These are phyloP conservation scores for Podila verticillata DNA, from an alignment of 192 early-diverging fungal genomes.

Conservation along the genomic window DNA sequence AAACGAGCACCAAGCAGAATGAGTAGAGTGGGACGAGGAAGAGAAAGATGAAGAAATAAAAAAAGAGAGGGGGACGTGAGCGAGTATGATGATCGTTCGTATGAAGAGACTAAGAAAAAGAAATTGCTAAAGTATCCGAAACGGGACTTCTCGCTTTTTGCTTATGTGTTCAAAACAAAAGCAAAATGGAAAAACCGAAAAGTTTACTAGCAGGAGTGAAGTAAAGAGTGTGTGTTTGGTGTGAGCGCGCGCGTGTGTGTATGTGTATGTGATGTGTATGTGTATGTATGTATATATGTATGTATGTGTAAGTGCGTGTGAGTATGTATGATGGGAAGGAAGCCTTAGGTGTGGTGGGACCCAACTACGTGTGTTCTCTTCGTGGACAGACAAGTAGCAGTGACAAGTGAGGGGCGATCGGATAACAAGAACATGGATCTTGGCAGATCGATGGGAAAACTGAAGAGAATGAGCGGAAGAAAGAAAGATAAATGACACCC, in stretches of 20 bases:
- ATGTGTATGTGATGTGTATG: too few species aligned
- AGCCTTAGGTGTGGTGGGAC: background rate
- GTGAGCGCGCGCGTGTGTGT: too few species aligned
- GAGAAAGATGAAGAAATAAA: background rate
- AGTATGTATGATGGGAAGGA: background rate
- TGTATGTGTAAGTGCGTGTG: background rate
- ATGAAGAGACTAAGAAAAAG: background rate
- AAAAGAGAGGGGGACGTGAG: background rate
- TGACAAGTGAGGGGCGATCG: background rate
- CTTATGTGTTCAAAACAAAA: too few species aligned
- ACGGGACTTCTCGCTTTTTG: background rate
- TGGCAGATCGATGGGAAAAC: background rate
- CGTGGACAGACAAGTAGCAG: background rate
- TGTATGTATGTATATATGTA: background rate
- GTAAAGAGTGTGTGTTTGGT: too few species aligned
- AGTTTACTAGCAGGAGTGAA: too few species aligned
- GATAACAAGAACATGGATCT: slow-evolving; percentile 6
- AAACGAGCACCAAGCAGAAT: background rate
- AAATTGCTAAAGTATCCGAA: background rate
- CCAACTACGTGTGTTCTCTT: background rate
- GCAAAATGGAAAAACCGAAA: too few species aligned
- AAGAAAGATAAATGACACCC: background rate
- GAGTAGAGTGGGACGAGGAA: background rate
- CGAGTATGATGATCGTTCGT: background rate
- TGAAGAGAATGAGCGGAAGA: background rate